phyloP scores from a whole-genome alignment of 805 yeast genomes.

The Lipomyces yamanashiensis region DNA sequence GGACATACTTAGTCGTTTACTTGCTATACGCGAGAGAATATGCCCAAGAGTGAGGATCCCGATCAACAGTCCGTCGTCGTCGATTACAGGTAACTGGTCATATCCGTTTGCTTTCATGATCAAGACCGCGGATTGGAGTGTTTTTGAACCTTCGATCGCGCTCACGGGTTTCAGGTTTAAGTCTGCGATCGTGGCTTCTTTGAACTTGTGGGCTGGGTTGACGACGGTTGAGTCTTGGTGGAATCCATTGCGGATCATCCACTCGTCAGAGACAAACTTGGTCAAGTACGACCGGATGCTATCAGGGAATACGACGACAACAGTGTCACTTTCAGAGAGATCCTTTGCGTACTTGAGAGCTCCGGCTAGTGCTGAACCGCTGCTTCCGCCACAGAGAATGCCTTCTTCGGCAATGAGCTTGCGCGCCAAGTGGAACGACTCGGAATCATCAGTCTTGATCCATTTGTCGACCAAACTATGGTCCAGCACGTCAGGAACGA shows the following conservation, averaged over 20 bases:
- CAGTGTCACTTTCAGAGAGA: conserved; percentile 70
- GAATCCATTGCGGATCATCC: conserved; percentile 81
- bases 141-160: conserved; percentile 64
- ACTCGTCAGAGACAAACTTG: conserved; percentile 87
- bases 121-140: conserved; percentile 67
- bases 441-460: conserved; percentile 86
- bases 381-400: conserved; percentile 85
- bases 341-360: conserved; percentile 70
- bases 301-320: conserved; percentile 85
- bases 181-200: conserved; percentile 66
- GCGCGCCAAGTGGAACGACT: conserved; percentile 78
- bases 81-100: conserved; percentile 82
- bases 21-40: conserved; percentile 68
- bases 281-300: conserved; percentile 84
- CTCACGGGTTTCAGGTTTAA: conserved; percentile 80
- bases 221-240: conserved; percentile 23
- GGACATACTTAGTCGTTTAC: conserved; percentile 59
- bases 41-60: conserved; percentile 80
- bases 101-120: conserved; percentile 75
- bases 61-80: conserved; percentile 61
- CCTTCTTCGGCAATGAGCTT: conserved; percentile 85
- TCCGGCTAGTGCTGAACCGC: conserved; percentile 83
- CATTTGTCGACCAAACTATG: conserved; percentile 71
- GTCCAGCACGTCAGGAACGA: conserved; percentile 78
- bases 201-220: conserved; percentile 44